Conservation (phyloP, 768 basidiomycete species). For the Kwoniella shandongensis region DNA sequence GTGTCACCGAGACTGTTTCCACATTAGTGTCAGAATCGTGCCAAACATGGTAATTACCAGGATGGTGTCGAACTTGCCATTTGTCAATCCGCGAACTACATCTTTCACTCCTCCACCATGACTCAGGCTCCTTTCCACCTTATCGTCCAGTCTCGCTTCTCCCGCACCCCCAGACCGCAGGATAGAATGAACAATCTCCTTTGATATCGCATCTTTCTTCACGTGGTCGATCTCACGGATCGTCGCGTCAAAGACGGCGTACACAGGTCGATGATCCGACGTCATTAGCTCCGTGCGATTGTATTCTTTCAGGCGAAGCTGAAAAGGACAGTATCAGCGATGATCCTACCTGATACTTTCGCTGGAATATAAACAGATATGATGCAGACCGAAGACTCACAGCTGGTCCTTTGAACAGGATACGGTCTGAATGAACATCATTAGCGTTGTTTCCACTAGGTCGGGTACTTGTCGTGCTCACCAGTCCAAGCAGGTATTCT, state of each 20-base stretch:
- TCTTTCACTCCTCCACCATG: slow-evolving; percentile 17
- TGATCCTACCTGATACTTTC: too few species aligned
- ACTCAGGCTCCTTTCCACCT: slow-evolving; percentile 22
- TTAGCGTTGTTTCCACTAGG: too few species aligned
- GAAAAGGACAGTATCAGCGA: neutral
- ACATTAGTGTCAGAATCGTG: neutral
- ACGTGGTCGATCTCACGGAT: slow-evolving; percentile 74
- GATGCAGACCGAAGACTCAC: too few species aligned
- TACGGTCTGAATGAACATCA: slow-evolving; percentile 67
- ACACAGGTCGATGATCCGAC: slow-evolving; percentile 98
- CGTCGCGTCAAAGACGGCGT: slow-evolving; percentile 73
- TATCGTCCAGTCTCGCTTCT: slow-evolving; percentile 15
- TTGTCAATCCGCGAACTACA: slow-evolving; percentile 15
- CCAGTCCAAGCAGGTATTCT: slow-evolving; percentile 98
- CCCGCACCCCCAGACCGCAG: slow-evolving; percentile 1
- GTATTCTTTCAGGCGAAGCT: slow-evolving; percentile 73
- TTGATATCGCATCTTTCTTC: slow-evolving; percentile 66
- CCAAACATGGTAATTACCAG: neutral
- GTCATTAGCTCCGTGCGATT: slow-evolving; percentile 77
- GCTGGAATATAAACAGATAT: too few species aligned
- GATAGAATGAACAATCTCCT: slow-evolving; percentile 27
- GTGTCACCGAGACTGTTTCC: neutral
- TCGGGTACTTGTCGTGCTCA: slow-evolving; percentile 50
- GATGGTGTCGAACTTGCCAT: slow-evolving; percentile 10
- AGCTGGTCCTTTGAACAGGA: slow-evolving; percentile 72